These are phyloP conservation scores for Paecilomyces fulvus DNA, from an alignment of 2,329 filamentous ascomycete genomes.

Conservation along the genomic window DNA sequence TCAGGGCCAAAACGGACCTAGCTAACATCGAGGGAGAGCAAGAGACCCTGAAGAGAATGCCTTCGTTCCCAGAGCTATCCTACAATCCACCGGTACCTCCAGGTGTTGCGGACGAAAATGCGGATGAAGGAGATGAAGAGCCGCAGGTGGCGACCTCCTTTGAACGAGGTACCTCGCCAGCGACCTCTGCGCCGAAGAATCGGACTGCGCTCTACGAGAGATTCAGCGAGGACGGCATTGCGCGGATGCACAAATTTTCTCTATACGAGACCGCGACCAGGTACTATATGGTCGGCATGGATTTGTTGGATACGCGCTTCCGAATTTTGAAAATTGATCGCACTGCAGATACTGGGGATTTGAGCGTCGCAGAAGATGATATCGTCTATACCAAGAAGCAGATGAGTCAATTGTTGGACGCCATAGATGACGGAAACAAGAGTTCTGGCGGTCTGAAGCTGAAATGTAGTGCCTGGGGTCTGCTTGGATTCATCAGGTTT, in stretches of 20 bases:
- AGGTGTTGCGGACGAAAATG: conserved; percentile 21
- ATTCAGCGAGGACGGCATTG: conserved; percentile 39
- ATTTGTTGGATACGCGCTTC: conserved; percentile 80
- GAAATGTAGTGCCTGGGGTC: conserved; percentile 83
- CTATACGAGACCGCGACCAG: conserved; percentile 89
- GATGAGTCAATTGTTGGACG: conserved; percentile 86
- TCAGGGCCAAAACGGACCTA: neutral
- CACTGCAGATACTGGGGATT: conserved; percentile 67
- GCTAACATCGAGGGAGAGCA: neutral
- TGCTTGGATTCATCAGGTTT: conserved; percentile 92
- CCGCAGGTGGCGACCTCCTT: conserved; percentile 37
- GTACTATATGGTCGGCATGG: conserved; percentile 90
- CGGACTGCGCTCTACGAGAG: conserved; percentile 26
- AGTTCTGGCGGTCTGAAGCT: conserved; percentile 81
- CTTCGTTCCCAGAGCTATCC: conserved; percentile 7
- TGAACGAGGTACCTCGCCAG: conserved; percentile 31
- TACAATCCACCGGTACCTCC: conserved; percentile 24
- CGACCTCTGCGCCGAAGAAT: conserved; percentile 29
- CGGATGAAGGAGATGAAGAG: conserved; percentile 37
- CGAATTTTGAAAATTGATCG: conserved; percentile 92
- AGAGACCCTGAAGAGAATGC: neutral
- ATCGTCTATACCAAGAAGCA: conserved; percentile 88
- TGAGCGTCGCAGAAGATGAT: conserved; percentile 86
- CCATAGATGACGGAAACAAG: conserved; percentile 92
- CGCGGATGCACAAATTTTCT: conserved; percentile 89